Evolutionary conservation across 2,329 filamentous ascomycete species (phyloP), one percentile per base, ranked within the genome.

Genomic region (Sphaerostilbella broomeana): DNA sequence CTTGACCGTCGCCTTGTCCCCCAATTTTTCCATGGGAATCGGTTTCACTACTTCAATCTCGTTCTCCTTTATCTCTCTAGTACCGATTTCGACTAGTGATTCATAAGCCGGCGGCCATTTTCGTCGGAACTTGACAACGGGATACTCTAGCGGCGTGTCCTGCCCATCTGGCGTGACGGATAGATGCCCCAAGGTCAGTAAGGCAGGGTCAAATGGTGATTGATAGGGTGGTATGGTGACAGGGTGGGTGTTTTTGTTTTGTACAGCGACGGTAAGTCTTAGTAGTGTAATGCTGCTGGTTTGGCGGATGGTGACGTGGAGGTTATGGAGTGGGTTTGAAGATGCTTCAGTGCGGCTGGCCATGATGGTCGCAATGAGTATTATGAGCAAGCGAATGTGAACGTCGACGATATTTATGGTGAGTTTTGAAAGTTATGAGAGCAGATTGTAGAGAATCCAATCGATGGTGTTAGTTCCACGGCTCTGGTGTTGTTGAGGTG

Each of bases 171-270:
- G 60, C 15, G 52, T 56, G 35, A 67, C 53, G 34, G 51, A 49
- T 12, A 65, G 37, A 19, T 61, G 49, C 12, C 63, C 63, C 8
- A 64, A 52, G 40, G 56, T 51, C 30, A 64, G 40, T 9, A 57
- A 59, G 26, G 62, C 37, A 4, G 50, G 48, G 41, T 67, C 64
- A 27, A 67, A 51, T 24, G 64, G 64, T 5, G 63, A 61, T 35
- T 61, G 47, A 60, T 64, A 67, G 12, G 49, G 45, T 32, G 65
- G 53, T 9, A 67, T 47, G 12, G 61, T 65, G 29, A 66, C 53
- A 19, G 59, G 46, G 18, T 45, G 34, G n/a, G 55, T 46, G 45
- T 60, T 51, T 8, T 53, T 53, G 55, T 67, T 67, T 44, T 57
- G 60, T 31, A 67, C 58, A 15, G 52, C 56, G 41, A 63, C 46